A percentile compares a stretch with the other conserved stretches of the same genome.
These are phyloP conservation scores for Ophiocordyceps camponoti-leonardi DNA, from an alignment of 2,329 filamentous ascomycete genomes.

Conservation along the genomic window DNA sequence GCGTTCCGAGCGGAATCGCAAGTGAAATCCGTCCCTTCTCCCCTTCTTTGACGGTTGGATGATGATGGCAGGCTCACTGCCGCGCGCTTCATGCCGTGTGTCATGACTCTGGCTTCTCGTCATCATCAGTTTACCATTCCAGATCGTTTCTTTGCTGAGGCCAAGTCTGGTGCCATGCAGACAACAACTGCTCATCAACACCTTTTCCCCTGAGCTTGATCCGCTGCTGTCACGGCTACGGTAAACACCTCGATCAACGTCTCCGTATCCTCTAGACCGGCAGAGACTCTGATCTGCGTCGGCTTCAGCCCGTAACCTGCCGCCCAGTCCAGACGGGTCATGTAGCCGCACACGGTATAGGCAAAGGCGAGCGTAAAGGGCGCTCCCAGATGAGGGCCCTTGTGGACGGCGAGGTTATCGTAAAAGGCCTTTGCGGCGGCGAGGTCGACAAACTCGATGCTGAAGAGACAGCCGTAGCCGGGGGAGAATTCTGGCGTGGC, in stretches of 20 bases:
- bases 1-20: not conserved
- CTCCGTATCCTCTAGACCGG: constrained; percentile 2
- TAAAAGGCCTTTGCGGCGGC: constrained; percentile 22
- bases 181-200: too few relatives aligned
- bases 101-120: too few relatives aligned
- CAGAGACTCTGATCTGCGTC: constrained; percentile 2
- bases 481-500: constrained; percentile 22
- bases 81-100: too few relatives aligned
- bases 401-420: constrained; percentile 22
- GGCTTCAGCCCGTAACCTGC: constrained; percentile 9
- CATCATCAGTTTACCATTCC: too few relatives aligned
- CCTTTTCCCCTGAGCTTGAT: not conserved
- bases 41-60: too few relatives aligned
- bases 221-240: not conserved
- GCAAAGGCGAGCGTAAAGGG: constrained; percentile 20
- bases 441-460: constrained; percentile 22
- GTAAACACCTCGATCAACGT: not conserved
- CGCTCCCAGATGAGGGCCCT: constrained; percentile 29
- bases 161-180: too few relatives aligned
- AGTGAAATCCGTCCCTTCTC: not conserved
- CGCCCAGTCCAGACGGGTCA: constrained; percentile 13
- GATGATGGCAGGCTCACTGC: too few relatives aligned
- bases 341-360: constrained; percentile 16
- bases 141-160: too few relatives aligned
- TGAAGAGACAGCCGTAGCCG: constrained; percentile 31